These are phyloP conservation scores for Digitaria exilis DNA, from an alignment of 202 grass and related monocot species.

Conservation along the genomic window DNA sequence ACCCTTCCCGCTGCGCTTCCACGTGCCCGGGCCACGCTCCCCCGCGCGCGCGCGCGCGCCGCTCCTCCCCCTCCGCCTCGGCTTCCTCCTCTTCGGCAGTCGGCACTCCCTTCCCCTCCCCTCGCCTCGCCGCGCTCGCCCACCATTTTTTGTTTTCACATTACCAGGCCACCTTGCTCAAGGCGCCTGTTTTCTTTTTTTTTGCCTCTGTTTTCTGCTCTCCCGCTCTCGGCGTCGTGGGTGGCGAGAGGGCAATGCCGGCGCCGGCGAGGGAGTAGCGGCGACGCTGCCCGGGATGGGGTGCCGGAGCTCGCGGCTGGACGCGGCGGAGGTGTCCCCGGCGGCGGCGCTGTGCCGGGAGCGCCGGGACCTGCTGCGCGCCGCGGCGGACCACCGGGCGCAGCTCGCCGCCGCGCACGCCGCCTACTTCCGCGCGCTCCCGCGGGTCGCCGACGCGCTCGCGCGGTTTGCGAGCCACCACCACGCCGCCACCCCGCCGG, in stretches of 20 bases:
- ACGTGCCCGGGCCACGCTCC: conserved; percentile 48
- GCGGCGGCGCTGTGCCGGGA: conserved; percentile 72
- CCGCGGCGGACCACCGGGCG: conserved; percentile 50
- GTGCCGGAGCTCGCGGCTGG: conserved; percentile 81
- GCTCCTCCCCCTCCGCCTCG: neutral
- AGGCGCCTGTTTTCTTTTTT: neutral
- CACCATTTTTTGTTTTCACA: neutral
- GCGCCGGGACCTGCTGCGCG: conserved; percentile 76
- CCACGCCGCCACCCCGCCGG: conserved; percentile 54
- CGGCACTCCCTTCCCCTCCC: neutral
- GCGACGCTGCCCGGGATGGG: conserved; percentile 57
- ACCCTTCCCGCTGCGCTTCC: conserved; percentile 35
- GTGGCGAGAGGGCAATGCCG: conserved; percentile 35
- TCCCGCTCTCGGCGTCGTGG: neutral
- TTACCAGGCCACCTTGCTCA: conserved; percentile 10
- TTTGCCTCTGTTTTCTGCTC: neutral
- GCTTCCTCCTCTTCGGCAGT: neutral
- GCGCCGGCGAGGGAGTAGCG: conserved; percentile 12
- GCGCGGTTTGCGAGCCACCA: conserved; percentile 71
- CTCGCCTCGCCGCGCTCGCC: conserved; percentile 7
- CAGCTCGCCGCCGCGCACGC: conserved; percentile 66
- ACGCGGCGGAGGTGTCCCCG: conserved; percentile 54
- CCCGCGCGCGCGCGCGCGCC: conserved; percentile 24
- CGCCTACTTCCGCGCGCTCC: conserved; percentile 78
- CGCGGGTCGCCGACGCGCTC: conserved; percentile 78